Conservation (phyloP, 352 stramenopile genomes). For the Pythium plurisporium region DNA sequence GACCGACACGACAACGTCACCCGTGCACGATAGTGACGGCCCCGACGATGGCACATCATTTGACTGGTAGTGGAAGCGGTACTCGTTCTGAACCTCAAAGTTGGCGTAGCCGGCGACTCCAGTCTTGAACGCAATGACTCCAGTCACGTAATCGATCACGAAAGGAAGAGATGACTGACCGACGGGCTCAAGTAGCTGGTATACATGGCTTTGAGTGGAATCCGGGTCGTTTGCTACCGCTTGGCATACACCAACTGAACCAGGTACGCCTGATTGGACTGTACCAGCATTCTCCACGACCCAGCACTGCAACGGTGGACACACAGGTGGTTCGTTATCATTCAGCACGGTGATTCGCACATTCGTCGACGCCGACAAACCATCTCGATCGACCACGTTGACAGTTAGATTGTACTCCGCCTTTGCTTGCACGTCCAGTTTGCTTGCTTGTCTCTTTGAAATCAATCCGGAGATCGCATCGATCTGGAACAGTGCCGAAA, state of each 20-base stretch:
- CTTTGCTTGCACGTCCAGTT: constrained; percentile 9
- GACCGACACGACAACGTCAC: constrained; percentile 37
- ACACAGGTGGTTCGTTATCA: constrained; percentile 48
- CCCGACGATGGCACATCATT: constrained; percentile 38
- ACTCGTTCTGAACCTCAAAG: constrained; percentile 38
- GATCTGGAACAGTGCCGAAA: constrained; percentile 19
- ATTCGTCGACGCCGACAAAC: constrained; percentile 12
- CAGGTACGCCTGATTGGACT: constrained; percentile 30
- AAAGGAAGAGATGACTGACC: constrained; percentile 9
- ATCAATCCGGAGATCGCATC: constrained; percentile 10
- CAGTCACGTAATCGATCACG: constrained; percentile 27
- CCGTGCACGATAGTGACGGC: constrained; percentile 36
- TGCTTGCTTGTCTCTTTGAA: neutral
- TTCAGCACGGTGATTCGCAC: constrained; percentile 33
- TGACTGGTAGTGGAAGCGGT: constrained; percentile 42
- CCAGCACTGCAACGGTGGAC: constrained; percentile 48
- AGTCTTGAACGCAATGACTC: constrained; percentile 28
- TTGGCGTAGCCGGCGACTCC: constrained; percentile 23
- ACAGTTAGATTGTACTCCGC: constrained; percentile 17
- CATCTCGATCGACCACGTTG: constrained; percentile 17
- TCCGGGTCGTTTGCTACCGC: constrained; percentile 35
- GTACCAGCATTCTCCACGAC: constrained; percentile 41
- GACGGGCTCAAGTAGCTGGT: constrained; percentile 29
- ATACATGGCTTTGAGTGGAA: constrained; percentile 37
- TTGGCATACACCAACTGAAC: constrained; percentile 34